phyloP scores from a whole-genome alignment of 768 basidiomycete genomes.

The Rhodosporidiobolus sp. region DNA sequence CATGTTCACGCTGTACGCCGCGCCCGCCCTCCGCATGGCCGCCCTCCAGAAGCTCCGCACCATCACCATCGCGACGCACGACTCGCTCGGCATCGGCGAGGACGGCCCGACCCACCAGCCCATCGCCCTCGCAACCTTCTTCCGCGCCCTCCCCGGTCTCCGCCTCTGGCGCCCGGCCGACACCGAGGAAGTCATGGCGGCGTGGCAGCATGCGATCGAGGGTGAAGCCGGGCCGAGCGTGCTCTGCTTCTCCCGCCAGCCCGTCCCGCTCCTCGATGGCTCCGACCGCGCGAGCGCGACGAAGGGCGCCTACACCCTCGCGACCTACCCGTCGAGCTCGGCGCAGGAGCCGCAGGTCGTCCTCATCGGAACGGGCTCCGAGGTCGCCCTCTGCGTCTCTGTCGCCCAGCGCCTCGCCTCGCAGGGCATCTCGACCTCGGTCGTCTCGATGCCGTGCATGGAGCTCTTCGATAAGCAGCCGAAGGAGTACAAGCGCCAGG shows the following conservation, averaged over 20 bases:
- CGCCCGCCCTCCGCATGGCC: constrained; percentile 58
- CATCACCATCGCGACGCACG: constrained; percentile 92
- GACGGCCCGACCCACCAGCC: constrained; percentile 96
- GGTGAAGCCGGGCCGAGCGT: constrained; percentile 75
- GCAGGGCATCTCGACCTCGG: constrained; percentile 70
- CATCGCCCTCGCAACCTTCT: constrained; percentile 75
- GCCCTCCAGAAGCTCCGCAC: constrained; percentile 83
- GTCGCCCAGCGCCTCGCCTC: constrained; percentile 73
- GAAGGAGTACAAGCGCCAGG: constrained; percentile 70
- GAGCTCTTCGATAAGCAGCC: constrained; percentile 75
- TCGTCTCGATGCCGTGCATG: constrained; percentile 87
- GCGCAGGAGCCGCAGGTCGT: constrained; percentile 66
- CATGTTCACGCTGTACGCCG: constrained; percentile 3
- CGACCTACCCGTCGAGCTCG: constrained; percentile 55
- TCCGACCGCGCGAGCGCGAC: constrained; percentile 75
- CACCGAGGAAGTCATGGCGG: constrained; percentile 89
- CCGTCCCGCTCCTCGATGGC: constrained; percentile 83
- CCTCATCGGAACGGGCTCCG: constrained; percentile 81
- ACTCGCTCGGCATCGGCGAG: constrained; percentile 85
- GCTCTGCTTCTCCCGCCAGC: constrained; percentile 66
- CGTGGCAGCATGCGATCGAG: constrained; percentile 73
- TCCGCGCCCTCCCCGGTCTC: constrained; percentile 83
- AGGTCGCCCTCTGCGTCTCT: constrained; percentile 79
- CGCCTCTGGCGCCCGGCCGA: constrained; percentile 71
- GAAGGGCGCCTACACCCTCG: constrained; percentile 74